Evolutionary conservation across 139 green algal genomes (phyloP).

Genomic region (Bryopsis sp.): DNA sequence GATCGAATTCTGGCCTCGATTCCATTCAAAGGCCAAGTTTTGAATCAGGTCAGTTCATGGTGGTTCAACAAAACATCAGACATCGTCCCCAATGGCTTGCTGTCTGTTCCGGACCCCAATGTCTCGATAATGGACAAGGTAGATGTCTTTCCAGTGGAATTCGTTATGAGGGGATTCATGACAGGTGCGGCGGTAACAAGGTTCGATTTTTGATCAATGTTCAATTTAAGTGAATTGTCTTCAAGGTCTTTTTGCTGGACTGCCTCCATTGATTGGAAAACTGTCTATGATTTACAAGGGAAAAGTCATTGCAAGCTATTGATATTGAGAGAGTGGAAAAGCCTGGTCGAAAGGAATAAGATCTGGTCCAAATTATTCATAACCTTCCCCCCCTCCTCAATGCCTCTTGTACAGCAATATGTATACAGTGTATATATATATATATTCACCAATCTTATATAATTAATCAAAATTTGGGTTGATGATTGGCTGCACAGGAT

Average conservation of each 20-base stretch:
- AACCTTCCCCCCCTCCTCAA: no score
- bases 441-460: no score
- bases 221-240: background rate
- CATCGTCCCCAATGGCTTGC: constrained; percentile 79
- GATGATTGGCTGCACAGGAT: constrained; percentile 43
- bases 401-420: no score
- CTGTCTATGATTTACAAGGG: no score
- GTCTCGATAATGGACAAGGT: constrained; percentile 89
- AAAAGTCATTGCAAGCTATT: no score
- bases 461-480: background rate
- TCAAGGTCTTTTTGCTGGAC: background rate
- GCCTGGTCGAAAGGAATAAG: no score
- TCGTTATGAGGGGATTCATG: constrained; percentile 93
- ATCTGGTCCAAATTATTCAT: no score
- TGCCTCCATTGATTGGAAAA: background rate
- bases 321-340: no score
- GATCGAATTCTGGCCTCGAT: constrained; percentile 86
- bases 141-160: constrained; percentile 94
- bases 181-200: constrained; percentile 49
- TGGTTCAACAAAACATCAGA: constrained; percentile 87
- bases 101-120: constrained; percentile 84
- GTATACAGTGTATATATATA: no score
- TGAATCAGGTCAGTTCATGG: constrained; percentile 94
- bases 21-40: constrained; percentile 94
- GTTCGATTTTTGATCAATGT: background rate